Base-by-base conservation (phyloP, 2,329 filamentous ascomycete genomes). In the Phialocephala subalpina region DNA sequence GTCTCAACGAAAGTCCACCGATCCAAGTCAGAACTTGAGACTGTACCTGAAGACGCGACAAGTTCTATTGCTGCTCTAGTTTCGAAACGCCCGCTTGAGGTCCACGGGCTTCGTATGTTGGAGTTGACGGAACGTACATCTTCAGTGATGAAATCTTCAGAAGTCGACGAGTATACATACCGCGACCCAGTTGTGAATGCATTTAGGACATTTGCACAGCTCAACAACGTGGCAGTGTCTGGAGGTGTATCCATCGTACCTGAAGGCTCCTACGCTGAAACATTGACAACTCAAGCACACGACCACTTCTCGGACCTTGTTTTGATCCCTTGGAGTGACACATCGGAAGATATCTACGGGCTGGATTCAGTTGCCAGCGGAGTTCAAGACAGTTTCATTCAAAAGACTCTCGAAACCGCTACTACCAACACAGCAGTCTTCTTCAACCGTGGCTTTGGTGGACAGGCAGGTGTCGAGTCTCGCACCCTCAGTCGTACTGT, bases 121-220 rank as follows among this genome's bases (percentile, higher is more conserved):
- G 92, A 97, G 75, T 86, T 98, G 14, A 97, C 93, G 0, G 94
- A 97, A 73, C 93, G 95, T 84, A 92, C 93, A 49, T 97, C 95
- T 0, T 94, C 94, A 20, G 95, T 97, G 73, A 98, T 98, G 95
- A 91, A 93, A 73, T 93, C 97, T 12, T 90, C 93, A 0, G 93
- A 97, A 74, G 84, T 90, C 2, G 91, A 94, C 45, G 92, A 96
- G 58, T 86, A 89, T 67, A 86, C 87, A 29, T 83, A 86, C 7
- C 85, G 87, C 73, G 95, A 98, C 73, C 93, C 95, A 0, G 90
- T 98, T 3, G 88, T 97, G 62, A 97, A 97, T 76, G 92, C 93
- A 0, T 97, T 97, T 84, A 88, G 92, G 57, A 93, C 93, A 0
- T 94, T 97, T 72, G 93, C 93, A 1, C 91, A 92, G 69, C 87